Evolutionary conservation across 2,329 filamentous ascomycete genomes (phyloP).

Genomic region (Pestalotiopsis sp.): DNA sequence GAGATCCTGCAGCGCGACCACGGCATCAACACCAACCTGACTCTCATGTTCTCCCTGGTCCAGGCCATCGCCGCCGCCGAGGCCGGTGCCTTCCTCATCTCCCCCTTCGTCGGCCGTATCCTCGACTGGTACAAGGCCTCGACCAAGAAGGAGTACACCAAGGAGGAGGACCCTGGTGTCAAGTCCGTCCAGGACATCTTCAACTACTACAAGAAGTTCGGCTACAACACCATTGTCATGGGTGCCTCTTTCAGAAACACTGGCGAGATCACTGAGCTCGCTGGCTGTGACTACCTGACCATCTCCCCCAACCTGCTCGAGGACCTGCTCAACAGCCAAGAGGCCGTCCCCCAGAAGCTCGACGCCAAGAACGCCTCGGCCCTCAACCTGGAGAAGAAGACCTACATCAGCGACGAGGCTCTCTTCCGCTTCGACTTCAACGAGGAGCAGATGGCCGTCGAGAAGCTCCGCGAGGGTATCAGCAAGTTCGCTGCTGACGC

Average conservation of each 20-base stretch:
- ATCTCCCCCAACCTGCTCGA: slow-evolving; percentile 96
- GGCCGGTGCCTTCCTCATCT: slow-evolving; percentile 96
- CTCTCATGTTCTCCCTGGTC: slow-evolving; percentile 94
- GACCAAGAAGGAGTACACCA: slow-evolving; percentile 89
- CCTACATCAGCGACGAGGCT: slow-evolving; percentile 87
- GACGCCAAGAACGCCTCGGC: slow-evolving; percentile 65
- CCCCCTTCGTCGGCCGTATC: slow-evolving; percentile 98
- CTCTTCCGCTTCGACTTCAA: slow-evolving; percentile 99
- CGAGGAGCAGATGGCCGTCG: slow-evolving; percentile 98
- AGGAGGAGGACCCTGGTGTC: slow-evolving; percentile 94
- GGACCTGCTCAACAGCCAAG: slow-evolving; percentile 84
- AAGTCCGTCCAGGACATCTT: slow-evolving; percentile 91
- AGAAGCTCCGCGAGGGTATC: slow-evolving; percentile 99
- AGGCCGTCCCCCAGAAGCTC: slow-evolving; percentile 89
- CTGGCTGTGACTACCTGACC: slow-evolving; percentile 98
- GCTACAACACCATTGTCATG: slow-evolving; percentile 99
- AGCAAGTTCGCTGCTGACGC: slow-evolving; percentile 98
- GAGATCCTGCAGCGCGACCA: slow-evolving; percentile 95
- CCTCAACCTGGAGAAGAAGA: slow-evolving; percentile 83
- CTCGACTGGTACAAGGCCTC: slow-evolving; percentile 99
- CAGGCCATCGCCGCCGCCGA: slow-evolving; percentile 97
- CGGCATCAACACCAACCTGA: slow-evolving; percentile 97
- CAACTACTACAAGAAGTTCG: slow-evolving; percentile 99
- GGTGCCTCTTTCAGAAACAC: slow-evolving; percentile 96
- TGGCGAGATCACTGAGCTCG: slow-evolving; percentile 97